Evolutionary conservation across 1,284 basidiomycete genomes (phyloP), one percentile per base, ranked within the genome.

Genomic region (Termitomyces sp.): DNA sequence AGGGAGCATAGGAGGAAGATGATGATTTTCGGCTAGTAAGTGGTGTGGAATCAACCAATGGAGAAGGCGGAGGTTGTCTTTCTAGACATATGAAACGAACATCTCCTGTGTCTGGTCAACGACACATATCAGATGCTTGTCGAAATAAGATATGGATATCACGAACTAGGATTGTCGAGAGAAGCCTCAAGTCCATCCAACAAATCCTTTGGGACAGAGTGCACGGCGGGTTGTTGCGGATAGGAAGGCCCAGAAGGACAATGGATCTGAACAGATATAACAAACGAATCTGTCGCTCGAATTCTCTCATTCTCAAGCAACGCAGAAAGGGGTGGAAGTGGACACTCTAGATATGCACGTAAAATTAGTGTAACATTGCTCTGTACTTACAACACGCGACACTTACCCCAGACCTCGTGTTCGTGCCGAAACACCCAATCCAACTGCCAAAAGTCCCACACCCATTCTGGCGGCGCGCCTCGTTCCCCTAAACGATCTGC

Each of bases 1-100:
- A 74, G 0, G 72, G 66, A 0, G 73, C 72, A 34, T 69, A 67
- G 1, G 77, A 75, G 0, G 78, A 75, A 1, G 63, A 60, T 3
- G 73, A 72, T 49, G 65, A 66, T 35, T 61, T 64, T 44, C 56
- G 63, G 48, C 56, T 55, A 50, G 61, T 55, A 24, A 62, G 56
- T 53, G 64, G 58, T 38, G 60, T 55, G 18, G 59, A 56, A 49
- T 28, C 13, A 10, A 64, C 64, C 31, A 61, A 54, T 46, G 48
- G 47, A 37, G 75, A 70, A 3, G 64, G 57, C 11, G 66, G 64
- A 5, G 60, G 64, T 38, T 75, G 70, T 46, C 80, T 77, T 63
- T 92, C 86, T 9, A 90, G 72, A 59, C 86, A 88, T 7, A 91
- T 68, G 58, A 91, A 88, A 49, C 80, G 71, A 19, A 74, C 72